These are phyloP conservation scores for Boletales sp. DNA, from an alignment of 768 basidiomycete genomes.

Conservation along the genomic window DNA sequence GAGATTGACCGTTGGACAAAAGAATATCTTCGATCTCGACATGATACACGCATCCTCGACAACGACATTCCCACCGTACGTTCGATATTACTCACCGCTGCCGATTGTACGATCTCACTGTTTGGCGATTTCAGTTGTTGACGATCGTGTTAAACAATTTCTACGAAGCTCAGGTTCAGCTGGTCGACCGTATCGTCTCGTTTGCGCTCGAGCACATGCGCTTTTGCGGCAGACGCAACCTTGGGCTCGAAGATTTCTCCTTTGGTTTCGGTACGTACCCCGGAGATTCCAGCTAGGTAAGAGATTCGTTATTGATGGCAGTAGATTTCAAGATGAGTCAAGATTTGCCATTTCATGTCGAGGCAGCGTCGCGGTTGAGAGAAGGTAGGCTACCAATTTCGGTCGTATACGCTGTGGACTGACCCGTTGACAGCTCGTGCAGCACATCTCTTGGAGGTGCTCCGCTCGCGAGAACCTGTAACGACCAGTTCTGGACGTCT, in stretches of 20 bases:
- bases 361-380: slow-evolving; percentile 24
- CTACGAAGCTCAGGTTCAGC: slow-evolving; percentile 27
- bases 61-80: slow-evolving; percentile 20
- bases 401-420: not conserved
- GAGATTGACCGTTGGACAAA: slow-evolving; percentile 24
- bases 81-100: not conserved
- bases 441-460: slow-evolving; percentile 1
- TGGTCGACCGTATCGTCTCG: slow-evolving; percentile 25
- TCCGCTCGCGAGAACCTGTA: slow-evolving; percentile 7
- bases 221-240: slow-evolving; percentile 9
- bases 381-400: slow-evolving; percentile 17
- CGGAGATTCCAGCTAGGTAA: not conserved
- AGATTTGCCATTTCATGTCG: slow-evolving; percentile 26
- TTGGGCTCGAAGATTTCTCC: slow-evolving; percentile 24
- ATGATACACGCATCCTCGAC: slow-evolving; percentile 12
- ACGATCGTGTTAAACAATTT: slow-evolving; percentile 29
- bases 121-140: slow-evolving; percentile 15
- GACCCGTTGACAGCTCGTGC: slow-evolving; percentile 12
- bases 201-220: slow-evolving; percentile 25
- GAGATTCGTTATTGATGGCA: not conserved
- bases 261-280: slow-evolving; percentile 27
- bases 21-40: slow-evolving; percentile 25
- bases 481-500: slow-evolving; percentile 23
- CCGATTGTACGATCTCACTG: not conserved
- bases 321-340: slow-evolving; percentile 31